These are phyloP conservation scores for Hibiscus mutabilis DNA, from an alignment of 345 rosid species.

Conservation along the genomic window DNA sequence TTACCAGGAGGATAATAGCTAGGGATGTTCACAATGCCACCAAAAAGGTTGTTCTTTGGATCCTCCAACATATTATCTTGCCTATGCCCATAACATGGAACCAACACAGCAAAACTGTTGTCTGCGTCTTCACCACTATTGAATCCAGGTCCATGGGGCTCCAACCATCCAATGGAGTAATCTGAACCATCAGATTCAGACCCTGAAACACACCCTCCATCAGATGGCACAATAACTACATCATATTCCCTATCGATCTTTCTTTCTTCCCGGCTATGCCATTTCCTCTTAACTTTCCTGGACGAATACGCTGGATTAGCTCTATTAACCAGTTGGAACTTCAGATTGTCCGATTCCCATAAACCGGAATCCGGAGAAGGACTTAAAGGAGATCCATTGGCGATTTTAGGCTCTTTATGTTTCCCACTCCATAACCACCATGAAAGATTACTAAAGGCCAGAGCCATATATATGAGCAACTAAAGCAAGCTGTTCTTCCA, in stretches of 20 bases:
- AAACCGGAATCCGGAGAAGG: slow-evolving; percentile 30
- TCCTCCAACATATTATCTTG: slow-evolving; percentile 28
- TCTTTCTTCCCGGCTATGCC: slow-evolving; percentile 62
- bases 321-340: slow-evolving; percentile 43
- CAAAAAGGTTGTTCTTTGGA: slow-evolving; percentile 26
- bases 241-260: slow-evolving; percentile 64
- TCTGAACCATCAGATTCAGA: slow-evolving; percentile 70
- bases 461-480: slow-evolving; percentile 35
- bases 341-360: slow-evolving; percentile 51
- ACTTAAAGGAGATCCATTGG: slow-evolving; percentile 36
- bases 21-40: slow-evolving; percentile 36
- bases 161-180: slow-evolving; percentile 76
- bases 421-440: slow-evolving; percentile 69
- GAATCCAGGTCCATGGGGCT: slow-evolving; percentile 70
- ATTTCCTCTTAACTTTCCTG: slow-evolving; percentile 48
- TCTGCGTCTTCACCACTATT: slow-evolving; percentile 52
- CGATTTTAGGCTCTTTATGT: slow-evolving; percentile 37
- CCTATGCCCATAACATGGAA: slow-evolving; percentile 51
- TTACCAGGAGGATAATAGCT: slow-evolving; percentile 43
- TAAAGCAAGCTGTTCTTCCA: background rate
- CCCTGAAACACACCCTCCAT: slow-evolving; percentile 68
- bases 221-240: slow-evolving; percentile 68
- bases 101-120: slow-evolving; percentile 64
- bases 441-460: slow-evolving; percentile 46
- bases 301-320: slow-evolving; percentile 38